These are phyloP conservation scores for Lipomyces spencermartinsiae DNA, from an alignment of 805 yeast species.

Conservation along the genomic window DNA sequence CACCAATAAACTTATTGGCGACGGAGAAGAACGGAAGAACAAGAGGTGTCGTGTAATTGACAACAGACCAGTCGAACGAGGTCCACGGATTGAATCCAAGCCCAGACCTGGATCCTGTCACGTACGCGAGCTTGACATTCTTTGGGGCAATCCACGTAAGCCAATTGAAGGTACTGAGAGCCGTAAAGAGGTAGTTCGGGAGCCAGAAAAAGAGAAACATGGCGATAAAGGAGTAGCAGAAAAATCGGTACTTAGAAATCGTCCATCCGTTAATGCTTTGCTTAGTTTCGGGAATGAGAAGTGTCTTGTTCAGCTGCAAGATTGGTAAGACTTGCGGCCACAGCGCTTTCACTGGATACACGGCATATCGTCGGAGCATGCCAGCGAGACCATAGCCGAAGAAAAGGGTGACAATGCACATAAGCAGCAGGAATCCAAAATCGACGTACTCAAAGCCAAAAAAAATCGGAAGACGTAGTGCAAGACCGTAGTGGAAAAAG, in stretches of 20 bases:
- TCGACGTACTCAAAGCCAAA: constrained; percentile 24
- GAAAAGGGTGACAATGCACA: constrained; percentile 63
- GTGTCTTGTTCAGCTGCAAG: constrained; percentile 46
- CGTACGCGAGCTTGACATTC: constrained; percentile 62
- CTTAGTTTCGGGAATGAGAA: constrained; percentile 27
- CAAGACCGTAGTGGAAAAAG: constrained; percentile 56
- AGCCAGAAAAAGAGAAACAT: constrained; percentile 61
- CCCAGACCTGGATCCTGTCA: constrained; percentile 69
- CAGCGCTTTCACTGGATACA: constrained; percentile 62
- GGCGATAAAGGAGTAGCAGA: constrained; percentile 50
- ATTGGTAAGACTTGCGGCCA: constrained; percentile 69
- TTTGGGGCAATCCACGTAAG: constrained; percentile 67
- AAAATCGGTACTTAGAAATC: constrained; percentile 57
- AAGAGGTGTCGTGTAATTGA: constrained; percentile 50
- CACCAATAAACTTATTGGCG: constrained; percentile 48
- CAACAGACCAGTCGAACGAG: constrained; percentile 65
- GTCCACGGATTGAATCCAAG: constrained; percentile 69
- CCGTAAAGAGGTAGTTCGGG: constrained; percentile 65
- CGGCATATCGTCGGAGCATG: constrained; percentile 59
- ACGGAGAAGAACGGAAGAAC: constrained; percentile 52
- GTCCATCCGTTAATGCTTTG: constrained; percentile 63
- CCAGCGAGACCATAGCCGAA: constrained; percentile 73
- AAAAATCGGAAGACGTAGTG: constrained; percentile 28
- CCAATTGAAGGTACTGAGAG: constrained; percentile 63
- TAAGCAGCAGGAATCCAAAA: constrained; percentile 44